Base-by-base conservation (phyloP, 169 alveolate species). In the Plasmodium falciparum region DNA sequence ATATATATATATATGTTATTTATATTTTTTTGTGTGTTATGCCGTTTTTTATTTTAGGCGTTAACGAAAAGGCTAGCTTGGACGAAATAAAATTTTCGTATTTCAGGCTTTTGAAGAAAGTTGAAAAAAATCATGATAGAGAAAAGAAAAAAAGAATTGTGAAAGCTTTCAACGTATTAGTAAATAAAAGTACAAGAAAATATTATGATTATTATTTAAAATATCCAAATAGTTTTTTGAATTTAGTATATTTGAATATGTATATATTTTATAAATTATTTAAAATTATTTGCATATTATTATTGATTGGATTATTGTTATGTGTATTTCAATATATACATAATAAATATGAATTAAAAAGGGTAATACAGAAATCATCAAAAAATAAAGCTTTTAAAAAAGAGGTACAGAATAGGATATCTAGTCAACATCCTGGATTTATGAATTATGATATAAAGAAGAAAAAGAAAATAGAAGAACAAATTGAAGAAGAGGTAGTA, bases 131-230 rank as follows among this genome's bases (percentile, higher is more conserved):
- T 11, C 20, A 66, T 29, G 63, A 80, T 62, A 13, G 29, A 17
- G 72, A 80, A 50, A 69, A 56, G n/a, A 80, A 69, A n/a, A 80
- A 80, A 15, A 80, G 45, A 58, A 54, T 80, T 15, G 66, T 80
- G 5, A 67, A 67, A 49, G 90, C 90, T 6, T 80, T 63, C 39
- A 67, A 20, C n/a, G 56, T 80, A 7, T 49, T 80, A 59, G 29
- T 65, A 9, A 80, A 80, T 72, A 80, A 80, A 39, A 61, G 26
- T 54, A 80, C 85, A 9, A 52, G 85, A 33, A 80, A 39, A 11
- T 80, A 80, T 29, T 80, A 80, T 63, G 90, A 80, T 26, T 80
- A 69, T 69, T 80, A 67, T 80, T 80, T 80, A 52, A 80, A 80
- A 1, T 13, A 80, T 45, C 90, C 90, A 6, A 54, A 80, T 65